Base-by-base conservation (phyloP, 768 basidiomycete genomes). In the Cystobasidium onofrii region DNA sequence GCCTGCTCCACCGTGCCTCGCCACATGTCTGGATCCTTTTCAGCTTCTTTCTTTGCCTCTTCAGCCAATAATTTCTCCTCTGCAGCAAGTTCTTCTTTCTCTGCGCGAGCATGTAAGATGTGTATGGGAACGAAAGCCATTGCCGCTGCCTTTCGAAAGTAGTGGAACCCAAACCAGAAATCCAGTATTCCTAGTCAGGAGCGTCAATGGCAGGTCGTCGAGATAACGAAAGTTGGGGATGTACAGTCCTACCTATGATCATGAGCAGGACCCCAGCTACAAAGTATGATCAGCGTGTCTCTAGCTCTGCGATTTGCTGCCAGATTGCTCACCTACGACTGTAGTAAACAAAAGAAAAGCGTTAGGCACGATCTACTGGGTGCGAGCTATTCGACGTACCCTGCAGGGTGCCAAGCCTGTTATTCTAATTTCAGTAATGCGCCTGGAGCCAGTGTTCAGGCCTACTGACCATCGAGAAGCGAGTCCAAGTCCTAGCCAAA, bases 401-500 rank as follows among this genome's bases (percentile, higher is more conserved):
- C 43, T 66, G 64, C 7, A 66, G 27, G 10, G 65, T 67, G 1
- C 65, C 65, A 13, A 44, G 43, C 65, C 46, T 50, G 18, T 20
- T 3, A 20, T 17, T 50, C 10, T n/a, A 4, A 50, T n/a, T 3
- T 50, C 46, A 50, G 46, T n/a, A 4, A 50, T 50, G 9, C 7
- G 41, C 41, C 41, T 43, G 41, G 18, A 43, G 9, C 41, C 41
- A 18, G 18, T 7, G 41, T 18, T 9, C 41, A 43, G 41, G 9
- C 41, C 7, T n/a, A 20, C 46, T 50, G 46, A 50, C 46, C 65
- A 67, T 44, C 65, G 23, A n/a, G 29, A 31, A 10, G 27, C 39
- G 3, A 67, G 36, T 18, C 65, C 46, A 25, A 67, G 65, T 25
- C 65, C 65, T 3, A 67, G 65, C 65, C 65, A 67, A 25, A 46